A percentile compares a stretch with the other conserved stretches of the same genome.
Conservation (phyloP, 2,329 filamentous ascomycete species). For the Dothistroma septosporum region DNA sequence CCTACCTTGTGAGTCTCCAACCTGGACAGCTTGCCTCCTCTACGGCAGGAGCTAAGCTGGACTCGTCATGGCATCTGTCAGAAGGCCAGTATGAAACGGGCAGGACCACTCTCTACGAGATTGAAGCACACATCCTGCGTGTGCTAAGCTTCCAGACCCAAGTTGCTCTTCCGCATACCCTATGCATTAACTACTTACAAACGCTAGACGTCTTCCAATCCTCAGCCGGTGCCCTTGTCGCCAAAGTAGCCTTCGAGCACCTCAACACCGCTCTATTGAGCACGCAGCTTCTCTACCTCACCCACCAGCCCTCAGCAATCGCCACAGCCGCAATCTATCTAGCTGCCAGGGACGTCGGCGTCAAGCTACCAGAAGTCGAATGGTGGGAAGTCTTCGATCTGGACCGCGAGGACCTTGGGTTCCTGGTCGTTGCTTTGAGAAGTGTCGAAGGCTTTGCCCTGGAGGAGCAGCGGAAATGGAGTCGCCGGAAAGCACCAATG, state of each 20-base stretch:
- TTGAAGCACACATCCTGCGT: constrained; percentile 73
- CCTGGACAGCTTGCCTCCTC: constrained; percentile 47
- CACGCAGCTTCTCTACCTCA: constrained; percentile 84
- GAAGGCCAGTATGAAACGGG: constrained; percentile 67
- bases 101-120: constrained; percentile 61
- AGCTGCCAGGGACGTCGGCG: constrained; percentile 70
- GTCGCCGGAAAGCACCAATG: constrained; percentile 52
- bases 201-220: constrained; percentile 65
- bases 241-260: constrained; percentile 65
- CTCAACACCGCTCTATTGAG: constrained; percentile 83
- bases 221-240: constrained; percentile 49
- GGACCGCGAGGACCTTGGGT: constrained; percentile 88
- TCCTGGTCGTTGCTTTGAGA: constrained; percentile 78
- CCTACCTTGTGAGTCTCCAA: constrained; percentile 65
- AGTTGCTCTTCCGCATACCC: constrained; percentile 76
- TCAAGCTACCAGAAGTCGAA: constrained; percentile 74
- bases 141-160: constrained; percentile 77
- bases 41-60: constrained; percentile 7
- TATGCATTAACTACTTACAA: constrained; percentile 89
- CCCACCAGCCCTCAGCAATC: constrained; percentile 80
- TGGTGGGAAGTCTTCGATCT: constrained; percentile 99
- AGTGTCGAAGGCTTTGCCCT: constrained; percentile 70
- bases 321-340: constrained; percentile 88
- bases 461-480: constrained; percentile 55
- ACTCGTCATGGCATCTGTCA: constrained; percentile 55